phyloP scores from a whole-genome alignment of 768 basidiomycete species.

The Cubamyces sp. region DNA sequence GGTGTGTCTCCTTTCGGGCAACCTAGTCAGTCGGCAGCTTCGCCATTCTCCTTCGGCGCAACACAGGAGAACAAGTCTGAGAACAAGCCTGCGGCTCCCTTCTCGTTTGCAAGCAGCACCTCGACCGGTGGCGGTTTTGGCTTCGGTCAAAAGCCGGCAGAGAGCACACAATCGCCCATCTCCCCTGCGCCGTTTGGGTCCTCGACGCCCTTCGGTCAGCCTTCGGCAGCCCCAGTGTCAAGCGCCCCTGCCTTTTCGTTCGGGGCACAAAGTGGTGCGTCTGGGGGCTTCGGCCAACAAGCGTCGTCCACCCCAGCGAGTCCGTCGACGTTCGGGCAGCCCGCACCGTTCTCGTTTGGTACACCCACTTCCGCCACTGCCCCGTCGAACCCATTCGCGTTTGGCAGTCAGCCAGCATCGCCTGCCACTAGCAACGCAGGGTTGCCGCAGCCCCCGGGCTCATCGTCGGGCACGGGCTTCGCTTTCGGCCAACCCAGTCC shows the following conservation, averaged over 20 bases:
- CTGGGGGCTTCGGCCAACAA: conserved; percentile 31
- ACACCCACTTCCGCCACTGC: conserved; percentile 38
- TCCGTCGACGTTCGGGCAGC: conserved; percentile 35
- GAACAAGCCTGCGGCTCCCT: conserved; percentile 41
- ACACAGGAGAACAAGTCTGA: conserved; percentile 49
- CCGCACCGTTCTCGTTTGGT: conserved; percentile 32
- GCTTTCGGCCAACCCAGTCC: conserved; percentile 28
- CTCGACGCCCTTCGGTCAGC: conserved; percentile 50
- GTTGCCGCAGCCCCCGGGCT: conserved; percentile 28
- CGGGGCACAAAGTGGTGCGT: conserved; percentile 25
- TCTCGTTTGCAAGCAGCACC: conserved; percentile 50
- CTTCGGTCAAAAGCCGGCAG: conserved; percentile 45
- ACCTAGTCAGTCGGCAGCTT: conserved; percentile 26
- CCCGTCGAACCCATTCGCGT: conserved; percentile 37
- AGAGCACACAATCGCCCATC: conserved; percentile 20
- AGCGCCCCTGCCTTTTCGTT: conserved; percentile 32
- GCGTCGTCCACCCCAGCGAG: conserved; percentile 33
- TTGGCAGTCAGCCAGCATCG: conserved; percentile 38
- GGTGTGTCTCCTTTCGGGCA: conserved; percentile 43
- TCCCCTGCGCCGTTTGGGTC: conserved; percentile 35
- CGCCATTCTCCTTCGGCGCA: conserved; percentile 33
- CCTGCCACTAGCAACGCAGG: conserved; percentile 35
- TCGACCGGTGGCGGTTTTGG: conserved; percentile 49
- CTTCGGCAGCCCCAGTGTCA: conserved; percentile 36
- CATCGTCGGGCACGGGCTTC: conserved; percentile 27